These are phyloP conservation scores for Biscogniauxia sp. DNA, from an alignment of 2,329 filamentous ascomycete genomes.

Conservation along the genomic window DNA sequence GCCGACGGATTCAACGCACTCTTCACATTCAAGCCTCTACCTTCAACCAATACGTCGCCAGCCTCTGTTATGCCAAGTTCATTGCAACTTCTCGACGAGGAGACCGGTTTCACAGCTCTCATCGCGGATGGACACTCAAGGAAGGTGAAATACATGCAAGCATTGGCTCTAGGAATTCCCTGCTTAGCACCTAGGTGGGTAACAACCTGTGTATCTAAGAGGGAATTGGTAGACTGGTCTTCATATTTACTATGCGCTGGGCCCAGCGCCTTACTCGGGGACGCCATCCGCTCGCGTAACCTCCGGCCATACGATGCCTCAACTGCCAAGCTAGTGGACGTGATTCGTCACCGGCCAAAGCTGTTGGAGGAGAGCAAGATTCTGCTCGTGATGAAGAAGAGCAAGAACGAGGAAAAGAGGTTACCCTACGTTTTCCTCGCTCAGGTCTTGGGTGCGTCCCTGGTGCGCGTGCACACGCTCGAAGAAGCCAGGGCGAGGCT, in stretches of 20 bases:
- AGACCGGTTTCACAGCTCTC: constrained; percentile 75
- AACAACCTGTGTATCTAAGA: constrained; percentile 63
- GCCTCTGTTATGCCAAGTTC: constrained; percentile 20
- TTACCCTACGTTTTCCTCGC: constrained; percentile 78
- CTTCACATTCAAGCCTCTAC: constrained; percentile 53
- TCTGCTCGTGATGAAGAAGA: constrained; percentile 67
- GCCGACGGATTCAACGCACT: constrained; percentile 76
- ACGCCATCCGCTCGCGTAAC: constrained; percentile 72
- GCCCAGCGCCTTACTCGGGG: constrained; percentile 71
- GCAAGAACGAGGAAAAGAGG: constrained; percentile 61
- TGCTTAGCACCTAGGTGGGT: constrained; percentile 84
- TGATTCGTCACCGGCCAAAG: constrained; percentile 58
- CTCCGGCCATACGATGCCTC: constrained; percentile 59
- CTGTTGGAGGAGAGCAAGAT: constrained; percentile 65
- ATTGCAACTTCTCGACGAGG: constrained; percentile 53
- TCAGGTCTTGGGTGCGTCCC: constrained; percentile 70
- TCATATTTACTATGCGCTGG: constrained; percentile 85
- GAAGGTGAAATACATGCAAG: constrained; percentile 91
- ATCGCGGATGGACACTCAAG: constrained; percentile 85
- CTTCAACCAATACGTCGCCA: constrained; percentile 28
- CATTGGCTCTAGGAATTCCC: constrained; percentile 82
- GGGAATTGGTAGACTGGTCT: constrained; percentile 67
- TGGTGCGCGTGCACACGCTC: constrained; percentile 65
- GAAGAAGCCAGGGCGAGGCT: constrained; percentile 63
- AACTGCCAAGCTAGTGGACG: constrained; percentile 53